These are phyloP conservation scores for Lentinula lateritia DNA, from an alignment of 768 basidiomycete species.

Conservation along the genomic window DNA sequence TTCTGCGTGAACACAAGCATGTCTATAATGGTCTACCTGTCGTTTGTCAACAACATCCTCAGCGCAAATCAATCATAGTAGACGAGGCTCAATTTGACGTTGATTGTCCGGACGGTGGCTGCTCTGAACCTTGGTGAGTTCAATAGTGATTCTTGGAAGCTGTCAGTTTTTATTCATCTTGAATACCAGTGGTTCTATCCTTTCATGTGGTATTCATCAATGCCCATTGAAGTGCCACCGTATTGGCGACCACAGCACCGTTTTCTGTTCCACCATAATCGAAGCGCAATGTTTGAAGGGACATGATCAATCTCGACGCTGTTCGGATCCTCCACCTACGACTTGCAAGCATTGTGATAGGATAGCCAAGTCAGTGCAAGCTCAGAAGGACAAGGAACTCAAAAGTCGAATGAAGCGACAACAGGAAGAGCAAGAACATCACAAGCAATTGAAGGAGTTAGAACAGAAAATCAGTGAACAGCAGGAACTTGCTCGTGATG, in stretches of 20 bases:
- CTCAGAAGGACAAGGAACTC: constrained; percentile 33
- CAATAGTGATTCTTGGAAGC: background rate
- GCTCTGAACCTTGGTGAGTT: constrained; percentile 51
- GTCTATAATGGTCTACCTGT: constrained; percentile 58
- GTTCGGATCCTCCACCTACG: constrained; percentile 29
- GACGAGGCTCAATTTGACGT: constrained; percentile 43
- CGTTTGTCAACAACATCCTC: constrained; percentile 51
- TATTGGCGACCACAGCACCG: constrained; percentile 46
- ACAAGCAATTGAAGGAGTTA: constrained; percentile 33
- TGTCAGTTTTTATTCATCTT: background rate
- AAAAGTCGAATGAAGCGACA: constrained; percentile 40
- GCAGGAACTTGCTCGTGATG: constrained; percentile 26
- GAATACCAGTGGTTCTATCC: constrained; percentile 34
- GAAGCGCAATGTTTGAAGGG: constrained; percentile 34
- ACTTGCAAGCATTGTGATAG: constrained; percentile 43
- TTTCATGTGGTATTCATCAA: constrained; percentile 46
- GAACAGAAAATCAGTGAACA: constrained; percentile 33
- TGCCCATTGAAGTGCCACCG: constrained; percentile 64
- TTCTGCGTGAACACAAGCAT: constrained; percentile 36
- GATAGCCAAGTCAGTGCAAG: constrained; percentile 32
- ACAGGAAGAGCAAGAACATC: constrained; percentile 38
- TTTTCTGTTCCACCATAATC: constrained; percentile 37
- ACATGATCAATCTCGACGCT: constrained; percentile 40
- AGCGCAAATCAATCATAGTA: constrained; percentile 30
- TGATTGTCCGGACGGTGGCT: constrained; percentile 59